Percentiles rank a stretch among this genome's conserved stretches.
phyloP scores from a whole-genome alignment of 306 rosid genomes.

The Morella rubra region DNA sequence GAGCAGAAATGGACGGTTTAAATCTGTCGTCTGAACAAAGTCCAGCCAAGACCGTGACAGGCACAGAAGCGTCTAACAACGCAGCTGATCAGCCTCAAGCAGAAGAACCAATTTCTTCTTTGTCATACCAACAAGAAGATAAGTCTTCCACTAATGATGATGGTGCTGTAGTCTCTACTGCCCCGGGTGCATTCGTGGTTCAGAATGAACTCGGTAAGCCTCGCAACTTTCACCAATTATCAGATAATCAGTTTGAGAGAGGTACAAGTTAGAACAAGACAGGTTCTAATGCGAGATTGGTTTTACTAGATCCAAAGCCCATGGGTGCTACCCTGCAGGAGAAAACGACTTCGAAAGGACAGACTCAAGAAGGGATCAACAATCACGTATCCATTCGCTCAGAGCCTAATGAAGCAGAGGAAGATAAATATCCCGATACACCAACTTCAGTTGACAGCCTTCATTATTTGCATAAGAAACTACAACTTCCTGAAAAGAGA shows the following conservation, averaged over 20 bases:
- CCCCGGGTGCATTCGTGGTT: slow-evolving; percentile 41
- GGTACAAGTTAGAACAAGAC: slow-evolving; percentile 12
- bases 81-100: slow-evolving; percentile 29
- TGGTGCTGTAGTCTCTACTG: slow-evolving; percentile 37
- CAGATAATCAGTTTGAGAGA: slow-evolving; percentile 1
- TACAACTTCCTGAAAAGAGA: slow-evolving; percentile 39
- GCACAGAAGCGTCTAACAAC: slow-evolving; percentile 10
- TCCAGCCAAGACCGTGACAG: slow-evolving; percentile 14
- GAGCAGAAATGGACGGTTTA: slow-evolving; percentile 7
- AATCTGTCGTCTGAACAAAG: slow-evolving; percentile 18
- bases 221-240: slow-evolving; percentile 14
- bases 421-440: slow-evolving; percentile 60
- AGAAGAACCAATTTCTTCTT: slow-evolving; percentile 29
- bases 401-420: slow-evolving; percentile 46
- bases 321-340: slow-evolving; percentile 23
- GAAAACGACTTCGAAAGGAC: slow-evolving; percentile 28
- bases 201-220: slow-evolving; percentile 45
- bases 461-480: slow-evolving; percentile 40
- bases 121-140: slow-evolving; percentile 36
- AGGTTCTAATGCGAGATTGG: slow-evolving; percentile 20
- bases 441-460: slow-evolving; percentile 48
- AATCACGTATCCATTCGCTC: slow-evolving; percentile 30
- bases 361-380: slow-evolving; percentile 30
- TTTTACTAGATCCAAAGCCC: slow-evolving; percentile 22
- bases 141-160: slow-evolving; percentile 39